Evolutionary conservation across 1,284 basidiomycete species (phyloP).

Genomic region (Cutaneotrichosporon sp.): DNA sequence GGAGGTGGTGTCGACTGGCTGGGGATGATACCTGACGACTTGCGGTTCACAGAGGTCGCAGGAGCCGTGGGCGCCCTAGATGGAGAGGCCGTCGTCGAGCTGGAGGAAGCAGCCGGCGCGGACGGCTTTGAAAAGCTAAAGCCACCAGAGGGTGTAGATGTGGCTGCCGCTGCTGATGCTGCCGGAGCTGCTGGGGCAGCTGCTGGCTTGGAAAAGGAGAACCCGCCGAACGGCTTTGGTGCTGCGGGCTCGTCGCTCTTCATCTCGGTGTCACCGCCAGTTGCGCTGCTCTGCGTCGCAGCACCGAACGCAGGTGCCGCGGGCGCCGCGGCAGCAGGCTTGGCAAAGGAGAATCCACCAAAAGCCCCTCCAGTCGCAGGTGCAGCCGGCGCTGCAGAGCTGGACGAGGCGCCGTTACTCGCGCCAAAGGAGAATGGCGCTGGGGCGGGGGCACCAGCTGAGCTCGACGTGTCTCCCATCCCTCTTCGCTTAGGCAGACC

Average conservation of each 20-base stretch:
- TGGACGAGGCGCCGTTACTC: slow-evolving; percentile 4
- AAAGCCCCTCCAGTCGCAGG: slow-evolving; percentile 15
- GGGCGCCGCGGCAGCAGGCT: slow-evolving; percentile 5
- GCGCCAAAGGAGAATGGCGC: slow-evolving; percentile 7
- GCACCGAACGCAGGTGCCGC: slow-evolving; percentile 8
- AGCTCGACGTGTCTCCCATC: slow-evolving; percentile 14
- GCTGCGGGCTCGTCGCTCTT: slow-evolving; percentile 12
- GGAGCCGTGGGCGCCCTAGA: not conserved
- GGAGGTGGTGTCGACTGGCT: slow-evolving; percentile 27
- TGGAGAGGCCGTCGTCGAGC: not conserved
- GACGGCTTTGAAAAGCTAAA: not conserved
- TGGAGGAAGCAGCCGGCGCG: slow-evolving; percentile 2
- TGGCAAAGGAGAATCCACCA: slow-evolving; percentile 24
- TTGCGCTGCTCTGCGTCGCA: slow-evolving; percentile 1
- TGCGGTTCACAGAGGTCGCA: not conserved
- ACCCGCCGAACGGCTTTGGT: slow-evolving; percentile 20
- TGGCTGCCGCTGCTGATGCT: not conserved
- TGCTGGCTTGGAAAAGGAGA: slow-evolving; percentile 14
- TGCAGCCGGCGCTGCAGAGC: slow-evolving; percentile 7
- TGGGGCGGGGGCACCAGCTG: slow-evolving; percentile 14
- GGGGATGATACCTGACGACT: slow-evolving; percentile 5
- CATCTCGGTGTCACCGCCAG: too few relatives aligned
- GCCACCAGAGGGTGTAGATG: too few relatives aligned
- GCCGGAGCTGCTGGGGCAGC: slow-evolving; percentile 2
- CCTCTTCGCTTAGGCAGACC: slow-evolving; percentile 46